Evolutionary conservation across 106 monocot genomes (phyloP).

Genomic region (Triglochin maritima): DNA sequence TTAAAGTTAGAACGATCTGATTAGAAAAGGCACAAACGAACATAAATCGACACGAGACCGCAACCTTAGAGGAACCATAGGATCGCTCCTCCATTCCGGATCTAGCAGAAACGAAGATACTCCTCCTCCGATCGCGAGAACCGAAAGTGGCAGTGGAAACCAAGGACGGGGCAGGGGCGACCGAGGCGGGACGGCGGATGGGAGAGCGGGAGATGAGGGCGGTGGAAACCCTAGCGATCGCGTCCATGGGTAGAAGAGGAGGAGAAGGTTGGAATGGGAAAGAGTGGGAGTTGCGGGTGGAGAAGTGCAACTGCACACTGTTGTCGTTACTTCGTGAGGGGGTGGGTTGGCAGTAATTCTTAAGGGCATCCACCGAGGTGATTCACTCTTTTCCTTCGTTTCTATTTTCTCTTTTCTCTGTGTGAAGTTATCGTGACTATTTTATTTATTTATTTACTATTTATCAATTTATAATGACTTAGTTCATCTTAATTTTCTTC

Average conservation of each 20-base stretch:
- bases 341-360: neutral
- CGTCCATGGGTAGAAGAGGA: neutral
- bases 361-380: too few relatives aligned
- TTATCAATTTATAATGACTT: too few relatives aligned
- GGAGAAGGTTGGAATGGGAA: neutral
- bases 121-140: neutral
- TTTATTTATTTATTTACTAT: too few relatives aligned
- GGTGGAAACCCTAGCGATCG: neutral
- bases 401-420: too few relatives aligned
- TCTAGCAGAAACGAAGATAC: conserved; percentile 7
- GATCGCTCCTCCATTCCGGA: neutral
- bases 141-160: neutral
- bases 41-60: too few relatives aligned
- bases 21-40: too few relatives aligned
- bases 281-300: neutral
- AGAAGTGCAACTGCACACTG: neutral
- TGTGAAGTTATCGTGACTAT: too few relatives aligned
- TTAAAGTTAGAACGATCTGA: too few relatives aligned
- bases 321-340: neutral
- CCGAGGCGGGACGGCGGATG: neutral
- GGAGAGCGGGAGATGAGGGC: neutral
- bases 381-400: too few relatives aligned
- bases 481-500: too few relatives aligned
- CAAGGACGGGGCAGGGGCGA: neutral
- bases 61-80: neutral